phyloP scores from a whole-genome alignment of 495 filamentous ascomycete genomes.

The Cercophora newfieldiana region DNA sequence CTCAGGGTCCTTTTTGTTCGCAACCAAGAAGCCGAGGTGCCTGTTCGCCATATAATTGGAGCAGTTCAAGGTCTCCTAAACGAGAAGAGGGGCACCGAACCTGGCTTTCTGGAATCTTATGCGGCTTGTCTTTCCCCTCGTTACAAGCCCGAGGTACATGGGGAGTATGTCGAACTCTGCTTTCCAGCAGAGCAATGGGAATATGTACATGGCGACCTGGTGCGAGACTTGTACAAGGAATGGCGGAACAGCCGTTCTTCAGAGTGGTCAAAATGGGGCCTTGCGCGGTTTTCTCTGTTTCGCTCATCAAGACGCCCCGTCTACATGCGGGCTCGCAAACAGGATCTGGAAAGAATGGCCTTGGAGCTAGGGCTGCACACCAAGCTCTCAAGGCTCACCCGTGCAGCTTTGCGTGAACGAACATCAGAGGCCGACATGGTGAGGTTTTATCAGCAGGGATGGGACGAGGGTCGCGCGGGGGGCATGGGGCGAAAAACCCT shows the following conservation, averaged over 20 bases:
- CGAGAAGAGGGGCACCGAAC: not conserved
- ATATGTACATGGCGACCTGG: not conserved
- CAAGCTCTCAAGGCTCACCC: not conserved
- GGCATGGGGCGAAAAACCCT: not conserved
- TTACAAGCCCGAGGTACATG: not conserved
- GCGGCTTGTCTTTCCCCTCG: not conserved
- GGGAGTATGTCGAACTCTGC: not conserved
- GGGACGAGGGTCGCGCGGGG: too few relatives aligned
- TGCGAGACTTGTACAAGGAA: not conserved
- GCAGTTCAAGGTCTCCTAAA: slow-evolving; percentile 4
- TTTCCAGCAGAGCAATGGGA: not conserved
- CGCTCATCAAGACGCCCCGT: not conserved
- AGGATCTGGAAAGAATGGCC: not conserved
- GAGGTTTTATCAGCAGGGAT: not conserved
- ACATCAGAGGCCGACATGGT: not conserved
- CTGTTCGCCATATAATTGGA: too few relatives aligned
- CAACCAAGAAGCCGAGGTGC: not conserved
- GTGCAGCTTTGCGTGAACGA: not conserved
- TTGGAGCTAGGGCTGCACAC: not conserved
- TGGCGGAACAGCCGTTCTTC: not conserved
- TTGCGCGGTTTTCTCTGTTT: not conserved
- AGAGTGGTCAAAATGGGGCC: not conserved
- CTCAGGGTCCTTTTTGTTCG: not conserved
- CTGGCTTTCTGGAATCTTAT: slow-evolving; percentile 1
- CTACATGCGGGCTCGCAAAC: not conserved